Conservation (phyloP, 371 early-diverging fungal genomes). For the Rhizopus stolonifer region DNA sequence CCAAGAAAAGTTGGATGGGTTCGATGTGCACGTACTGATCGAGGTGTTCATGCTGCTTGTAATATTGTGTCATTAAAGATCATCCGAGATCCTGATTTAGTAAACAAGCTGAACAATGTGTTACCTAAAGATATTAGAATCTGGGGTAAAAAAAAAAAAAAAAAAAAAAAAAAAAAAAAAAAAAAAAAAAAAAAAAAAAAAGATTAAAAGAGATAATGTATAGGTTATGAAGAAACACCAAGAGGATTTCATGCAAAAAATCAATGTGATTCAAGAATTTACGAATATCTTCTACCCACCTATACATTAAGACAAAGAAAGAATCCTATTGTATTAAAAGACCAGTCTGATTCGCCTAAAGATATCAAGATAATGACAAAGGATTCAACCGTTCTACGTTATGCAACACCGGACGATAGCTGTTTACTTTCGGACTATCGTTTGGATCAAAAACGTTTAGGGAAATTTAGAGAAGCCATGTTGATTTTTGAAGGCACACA, state of each 20-base stretch:
- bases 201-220: background rate
- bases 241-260: conserved; percentile 91
- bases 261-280: conserved; percentile 89
- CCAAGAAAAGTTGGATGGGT: conserved; percentile 77
- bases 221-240: conserved; percentile 70
- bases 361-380: conserved; percentile 35
- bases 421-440: conserved; percentile 64
- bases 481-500: conserved; percentile 85
- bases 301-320: conserved; percentile 65
- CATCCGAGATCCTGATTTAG: conserved; percentile 66
- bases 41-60: conserved; percentile 99
- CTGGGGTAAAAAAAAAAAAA: conserved; percentile 84
- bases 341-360: conserved; percentile 15
- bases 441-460: conserved; percentile 56
- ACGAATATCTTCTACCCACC: conserved; percentile 98
- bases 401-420: conserved; percentile 37
- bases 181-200: background rate
- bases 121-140: conserved; percentile 83
- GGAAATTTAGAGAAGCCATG: conserved; percentile 69
- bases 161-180: no score
- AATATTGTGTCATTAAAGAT: conserved; percentile 93
- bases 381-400: conserved; percentile 29
- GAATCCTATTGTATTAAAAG: conserved; percentile 11
- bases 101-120: conserved; percentile 71
- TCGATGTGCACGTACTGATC: conserved; percentile 98